phyloP scores from a whole-genome alignment of 352 stramenopile species.

The Sclerospora graminicola region DNA sequence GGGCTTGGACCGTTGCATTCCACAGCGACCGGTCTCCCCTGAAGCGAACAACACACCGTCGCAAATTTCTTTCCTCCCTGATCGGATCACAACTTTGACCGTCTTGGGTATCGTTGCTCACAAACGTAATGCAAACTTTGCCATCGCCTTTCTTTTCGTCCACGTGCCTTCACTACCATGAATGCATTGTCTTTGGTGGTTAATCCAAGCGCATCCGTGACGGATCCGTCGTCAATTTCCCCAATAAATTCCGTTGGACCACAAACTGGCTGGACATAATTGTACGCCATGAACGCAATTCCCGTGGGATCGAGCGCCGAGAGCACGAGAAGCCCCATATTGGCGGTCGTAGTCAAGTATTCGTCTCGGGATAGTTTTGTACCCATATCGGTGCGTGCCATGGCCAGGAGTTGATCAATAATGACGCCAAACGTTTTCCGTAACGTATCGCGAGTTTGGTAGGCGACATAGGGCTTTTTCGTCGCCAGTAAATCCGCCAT shows the following conservation, averaged over 20 bases:
- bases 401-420: constrained; percentile 42
- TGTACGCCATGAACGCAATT: constrained; percentile 29
- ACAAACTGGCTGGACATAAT: constrained; percentile 53
- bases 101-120: constrained; percentile 30
- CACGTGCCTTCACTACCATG: constrained; percentile 27
- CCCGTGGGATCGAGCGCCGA: constrained; percentile 31
- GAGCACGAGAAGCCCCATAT: constrained; percentile 17
- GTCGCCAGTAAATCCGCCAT: constrained; percentile 21
- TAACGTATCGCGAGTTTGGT: constrained; percentile 35
- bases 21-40: constrained; percentile 29
- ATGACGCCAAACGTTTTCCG: constrained; percentile 45
- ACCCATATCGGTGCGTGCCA: constrained; percentile 28
- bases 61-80: constrained; percentile 26
- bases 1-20: constrained; percentile 22
- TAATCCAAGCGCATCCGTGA: constrained; percentile 29
- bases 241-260: constrained; percentile 42
- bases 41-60: constrained; percentile 22
- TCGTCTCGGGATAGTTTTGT: constrained; percentile 22
- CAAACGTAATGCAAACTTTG: constrained; percentile 29
- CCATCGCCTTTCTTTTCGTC: constrained; percentile 33
- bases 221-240: constrained; percentile 42
- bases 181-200: constrained; percentile 29
- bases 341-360: constrained; percentile 27
- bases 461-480: constrained; percentile 24
- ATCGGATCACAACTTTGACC: constrained; percentile 37